Conservation (phyloP, 2,329 filamentous ascomycete species). For the Ceratocystis alfenasii region DNA sequence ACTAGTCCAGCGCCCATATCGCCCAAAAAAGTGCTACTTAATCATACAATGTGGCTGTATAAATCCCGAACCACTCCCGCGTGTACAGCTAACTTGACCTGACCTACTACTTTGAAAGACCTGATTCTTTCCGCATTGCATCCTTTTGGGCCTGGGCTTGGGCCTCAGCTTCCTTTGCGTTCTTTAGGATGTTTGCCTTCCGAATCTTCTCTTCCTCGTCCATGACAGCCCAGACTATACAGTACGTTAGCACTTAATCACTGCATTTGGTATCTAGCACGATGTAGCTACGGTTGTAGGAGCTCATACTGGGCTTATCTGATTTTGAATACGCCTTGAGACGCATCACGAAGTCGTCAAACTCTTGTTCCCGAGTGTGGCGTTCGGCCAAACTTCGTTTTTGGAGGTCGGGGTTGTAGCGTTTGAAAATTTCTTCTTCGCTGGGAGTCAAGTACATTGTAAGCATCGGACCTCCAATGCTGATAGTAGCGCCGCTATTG, state of each 20-base stretch:
- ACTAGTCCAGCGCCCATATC: background rate
- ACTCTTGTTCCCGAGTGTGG: slow-evolving; percentile 66
- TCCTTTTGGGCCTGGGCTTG: slow-evolving; percentile 37
- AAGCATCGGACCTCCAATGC: slow-evolving; percentile 74
- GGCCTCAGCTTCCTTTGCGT: slow-evolving; percentile 31
- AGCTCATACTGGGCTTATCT: slow-evolving; percentile 69
- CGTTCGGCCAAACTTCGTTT: slow-evolving; percentile 72
- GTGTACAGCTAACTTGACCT: background rate
- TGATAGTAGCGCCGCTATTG: slow-evolving; percentile 55
- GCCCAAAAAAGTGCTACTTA: background rate
- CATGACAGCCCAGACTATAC: slow-evolving; percentile 40
- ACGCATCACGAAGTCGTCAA: slow-evolving; percentile 72
- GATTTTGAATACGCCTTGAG: slow-evolving; percentile 85
- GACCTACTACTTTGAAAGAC: slow-evolving; percentile 30
- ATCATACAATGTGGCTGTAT: background rate
- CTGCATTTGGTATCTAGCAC: background rate
- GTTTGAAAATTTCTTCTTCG: slow-evolving; percentile 83
- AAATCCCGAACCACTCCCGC: background rate
- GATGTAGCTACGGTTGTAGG: background rate
- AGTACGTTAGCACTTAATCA: background rate
- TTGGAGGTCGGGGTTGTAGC: slow-evolving; percentile 91
- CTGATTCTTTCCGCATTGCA: slow-evolving; percentile 40
- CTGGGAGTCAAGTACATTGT: slow-evolving; percentile 69
- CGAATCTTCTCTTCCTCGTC: slow-evolving; percentile 38
- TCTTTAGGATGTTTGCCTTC: slow-evolving; percentile 31